Evolutionary conservation across 2,329 filamentous ascomycete species (phyloP).

Genomic region (Hypoxylon sp.): DNA sequence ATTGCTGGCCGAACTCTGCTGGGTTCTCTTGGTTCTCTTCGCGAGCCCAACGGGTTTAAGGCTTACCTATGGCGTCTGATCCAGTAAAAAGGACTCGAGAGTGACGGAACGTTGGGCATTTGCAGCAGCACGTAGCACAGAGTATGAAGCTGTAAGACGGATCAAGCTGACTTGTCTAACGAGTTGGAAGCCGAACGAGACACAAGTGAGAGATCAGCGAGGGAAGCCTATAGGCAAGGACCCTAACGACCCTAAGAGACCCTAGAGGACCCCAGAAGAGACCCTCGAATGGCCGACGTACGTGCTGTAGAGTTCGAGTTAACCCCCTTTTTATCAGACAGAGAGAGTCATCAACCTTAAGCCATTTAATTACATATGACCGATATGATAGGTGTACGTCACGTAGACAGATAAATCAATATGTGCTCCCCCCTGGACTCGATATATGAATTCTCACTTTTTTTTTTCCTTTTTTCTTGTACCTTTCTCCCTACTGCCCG

Average conservation of each 20-base stretch:
- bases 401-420: no score
- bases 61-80: constrained; percentile 7
- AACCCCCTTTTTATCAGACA: background rate
- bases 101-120: constrained; percentile 21
- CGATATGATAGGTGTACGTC: background rate
- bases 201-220: background rate
- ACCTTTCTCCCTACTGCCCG: constrained; percentile 5
- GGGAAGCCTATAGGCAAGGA: background rate
- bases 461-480: background rate
- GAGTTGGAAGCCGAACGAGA: background rate
- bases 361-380: constrained; percentile 24
- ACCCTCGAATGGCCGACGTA: no score
- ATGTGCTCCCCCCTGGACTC: background rate
- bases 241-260: background rate
- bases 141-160: constrained; percentile 13
- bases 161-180: background rate
- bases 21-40: constrained; percentile 2
- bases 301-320: background rate
- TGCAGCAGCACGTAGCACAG: constrained; percentile 1
- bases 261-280: background rate
- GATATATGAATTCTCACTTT: constrained; percentile 14
- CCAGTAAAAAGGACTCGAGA: constrained; percentile 3
- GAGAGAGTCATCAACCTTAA: background rate
- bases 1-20: constrained; percentile 8
- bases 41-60: constrained; percentile 23